Evolutionary conservation across 2,329 filamentous ascomycete genomes (phyloP).

Genomic region (Colletotrichum truncatum): DNA sequence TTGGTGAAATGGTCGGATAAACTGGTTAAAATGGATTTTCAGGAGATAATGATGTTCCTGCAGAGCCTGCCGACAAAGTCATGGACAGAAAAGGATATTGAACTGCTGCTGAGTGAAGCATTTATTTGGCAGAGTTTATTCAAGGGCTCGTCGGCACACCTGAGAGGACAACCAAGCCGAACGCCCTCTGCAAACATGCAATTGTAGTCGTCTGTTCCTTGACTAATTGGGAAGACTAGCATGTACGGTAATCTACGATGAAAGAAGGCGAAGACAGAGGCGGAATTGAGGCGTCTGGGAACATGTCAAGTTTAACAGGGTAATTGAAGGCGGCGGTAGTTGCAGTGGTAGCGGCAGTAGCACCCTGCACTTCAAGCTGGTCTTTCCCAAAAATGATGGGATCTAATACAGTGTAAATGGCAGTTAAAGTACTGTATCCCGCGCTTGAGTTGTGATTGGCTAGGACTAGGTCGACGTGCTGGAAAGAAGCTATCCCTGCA

Average conservation of each 20-base stretch:
- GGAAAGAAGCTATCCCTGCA: conserved; percentile 25
- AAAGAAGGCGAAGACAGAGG: background rate
- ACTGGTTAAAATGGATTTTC: conserved; percentile 95
- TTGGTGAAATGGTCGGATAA: conserved; percentile 98
- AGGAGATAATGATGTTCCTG: conserved; percentile 99
- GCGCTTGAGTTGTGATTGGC: conserved; percentile 15
- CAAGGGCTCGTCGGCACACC: conserved; percentile 90
- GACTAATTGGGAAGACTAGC: background rate
- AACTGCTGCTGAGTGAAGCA: conserved; percentile 92
- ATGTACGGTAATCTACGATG: background rate
- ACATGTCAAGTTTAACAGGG: background rate
- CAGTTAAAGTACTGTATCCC: background rate
- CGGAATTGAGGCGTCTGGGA: background rate
- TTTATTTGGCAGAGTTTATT: conserved; percentile 99
- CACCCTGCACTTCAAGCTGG: background rate
- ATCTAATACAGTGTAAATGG: conserved; percentile 21
- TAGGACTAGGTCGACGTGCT: conserved; percentile 9
- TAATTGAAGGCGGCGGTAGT: background rate
- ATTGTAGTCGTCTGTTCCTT: conserved; percentile 28
- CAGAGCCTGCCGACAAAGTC: conserved; percentile 91
- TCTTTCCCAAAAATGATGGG: conserved; percentile 4
- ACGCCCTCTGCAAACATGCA: conserved; percentile 52
- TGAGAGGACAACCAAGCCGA: conserved; percentile 64
- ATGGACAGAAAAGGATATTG: conserved; percentile 99
- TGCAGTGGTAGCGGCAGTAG: background rate